Percentiles rank a stretch among this genome's conserved stretches.
Conservation (phyloP, 441 rosid species). For the Melastoma candidum region DNA sequence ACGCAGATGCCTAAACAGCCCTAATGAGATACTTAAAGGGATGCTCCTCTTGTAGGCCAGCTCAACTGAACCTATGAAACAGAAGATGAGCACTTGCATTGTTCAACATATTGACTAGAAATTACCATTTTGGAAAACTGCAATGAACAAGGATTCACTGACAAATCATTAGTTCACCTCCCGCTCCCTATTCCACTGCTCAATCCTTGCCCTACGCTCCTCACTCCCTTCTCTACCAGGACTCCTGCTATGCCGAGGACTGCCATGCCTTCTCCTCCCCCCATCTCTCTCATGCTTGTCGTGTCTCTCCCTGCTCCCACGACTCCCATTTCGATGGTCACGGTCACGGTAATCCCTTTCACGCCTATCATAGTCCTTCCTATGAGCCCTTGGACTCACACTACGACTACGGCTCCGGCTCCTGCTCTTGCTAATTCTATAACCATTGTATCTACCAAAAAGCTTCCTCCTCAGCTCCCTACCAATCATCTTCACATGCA, state of each 20-base stretch:
- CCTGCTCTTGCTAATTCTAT: slow-evolving; percentile 10
- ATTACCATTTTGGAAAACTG: slow-evolving; percentile 5
- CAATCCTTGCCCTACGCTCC: slow-evolving; percentile 52
- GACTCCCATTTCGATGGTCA: slow-evolving; percentile 13
- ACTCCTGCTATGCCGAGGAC: slow-evolving; percentile 27
- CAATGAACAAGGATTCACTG: slow-evolving; percentile 6
- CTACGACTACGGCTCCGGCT: slow-evolving; percentile 40
- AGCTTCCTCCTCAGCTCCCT: slow-evolving; percentile 42
- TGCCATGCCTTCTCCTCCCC: slow-evolving; percentile 32
- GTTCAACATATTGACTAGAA: slow-evolving; percentile 1
- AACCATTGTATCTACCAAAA: slow-evolving; percentile 40
- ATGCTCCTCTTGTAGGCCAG: no score
- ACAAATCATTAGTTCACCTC: slow-evolving; percentile 31
- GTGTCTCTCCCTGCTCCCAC: slow-evolving; percentile 27
- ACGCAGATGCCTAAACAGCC: no score
- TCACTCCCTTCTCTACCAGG: slow-evolving; percentile 55
- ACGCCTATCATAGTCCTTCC: slow-evolving; percentile 23
- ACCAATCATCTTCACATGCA: slow-evolving; percentile 49
- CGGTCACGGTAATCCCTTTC: slow-evolving; percentile 12
- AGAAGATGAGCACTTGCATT: not conserved
- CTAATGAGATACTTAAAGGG: no score
- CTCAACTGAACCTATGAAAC: not conserved
- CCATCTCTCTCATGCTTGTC: slow-evolving; percentile 27
- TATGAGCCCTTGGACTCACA: slow-evolving; percentile 28
- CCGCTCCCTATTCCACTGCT: slow-evolving; percentile 51